Evolutionary conservation across 495 filamentous ascomycete genomes (phyloP), one percentile per base, ranked within the genome.

Genomic region (Aspergillus taichungensis): DNA sequence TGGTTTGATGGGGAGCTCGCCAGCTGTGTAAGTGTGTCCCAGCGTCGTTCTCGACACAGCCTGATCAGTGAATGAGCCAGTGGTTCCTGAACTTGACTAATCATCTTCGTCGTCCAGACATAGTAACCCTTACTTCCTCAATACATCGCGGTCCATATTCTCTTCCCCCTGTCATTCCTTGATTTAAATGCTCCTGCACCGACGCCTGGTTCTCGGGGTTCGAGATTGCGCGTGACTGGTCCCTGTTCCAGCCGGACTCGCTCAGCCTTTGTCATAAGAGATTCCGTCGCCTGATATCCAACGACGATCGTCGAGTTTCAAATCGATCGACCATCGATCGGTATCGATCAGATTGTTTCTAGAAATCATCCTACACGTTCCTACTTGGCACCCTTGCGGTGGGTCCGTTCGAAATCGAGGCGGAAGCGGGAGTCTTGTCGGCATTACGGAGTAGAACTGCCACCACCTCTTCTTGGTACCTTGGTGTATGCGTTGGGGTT

Each of bases 11-110:
- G 47, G 47, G 56, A 50, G 43, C 47, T 51, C 42, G 44, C 46
- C 49, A 49, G 46, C 45, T 54, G 56, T 55, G 56, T 59, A 36
- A 46, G 56, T 54, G 39, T 35, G 28, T 18, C 30, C 40, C 30
- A 36, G 24, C 40, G 28, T 18, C 18, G 24, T 40, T 18, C 27
- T 1, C 18, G 1, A 24, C 18, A 24, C 18, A 24, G 18, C 18
- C 18, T 10, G n/a, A 29, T 27, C 30, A 8, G 13, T 35, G 33
- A 13, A 35, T 47, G 37, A n/a, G 11, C 35, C 13, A 24, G 18
- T 24, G 18, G 14, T 27, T 8, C 34, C 28, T 30, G 11, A 8
- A 46, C 43, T 47, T 32, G 41, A 7, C 6, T 32, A 18, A 35
- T 41, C 31, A 33, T 24, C 5, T 34, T 33, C 6, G 30, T 32